phyloP scores from a whole-genome alignment of 2,329 filamentous ascomycete genomes.

The Ceratocystiopsis sp. region DNA sequence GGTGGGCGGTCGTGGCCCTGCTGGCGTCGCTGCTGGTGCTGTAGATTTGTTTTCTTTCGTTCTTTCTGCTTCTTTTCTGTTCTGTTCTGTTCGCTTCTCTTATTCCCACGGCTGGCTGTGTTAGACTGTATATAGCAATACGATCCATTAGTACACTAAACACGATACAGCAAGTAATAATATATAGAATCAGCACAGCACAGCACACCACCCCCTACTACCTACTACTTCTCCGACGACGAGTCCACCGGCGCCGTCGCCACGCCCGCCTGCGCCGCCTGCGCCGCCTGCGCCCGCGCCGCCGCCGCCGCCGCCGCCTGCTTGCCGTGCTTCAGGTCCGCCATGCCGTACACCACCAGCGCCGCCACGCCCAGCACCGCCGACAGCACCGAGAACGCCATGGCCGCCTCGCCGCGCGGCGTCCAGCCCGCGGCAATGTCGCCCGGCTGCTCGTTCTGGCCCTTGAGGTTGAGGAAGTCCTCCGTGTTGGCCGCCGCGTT shows the following conservation, averaged over 20 bases:
- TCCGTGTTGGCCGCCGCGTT: constrained; percentile 15
- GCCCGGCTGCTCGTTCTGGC: constrained; percentile 10
- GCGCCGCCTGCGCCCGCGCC: not conserved
- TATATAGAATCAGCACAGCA: no score
- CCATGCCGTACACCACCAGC: constrained; percentile 50
- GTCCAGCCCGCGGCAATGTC: constrained; percentile 28
- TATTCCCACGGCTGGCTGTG: not conserved
- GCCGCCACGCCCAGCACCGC: constrained; percentile 52
- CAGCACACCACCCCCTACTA: no score
- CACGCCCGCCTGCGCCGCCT: not conserved
- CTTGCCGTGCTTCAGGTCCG: constrained; percentile 10
- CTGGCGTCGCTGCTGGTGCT: no score
- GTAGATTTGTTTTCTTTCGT: not conserved
- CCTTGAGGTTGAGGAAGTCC: constrained; percentile 13
- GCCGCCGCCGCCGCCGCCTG: not conserved
- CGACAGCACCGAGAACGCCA: constrained; percentile 53
- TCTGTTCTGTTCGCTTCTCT: not conserved
- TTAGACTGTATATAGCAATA: not conserved
- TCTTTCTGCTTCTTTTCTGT: not conserved
- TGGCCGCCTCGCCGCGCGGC: constrained; percentile 50
- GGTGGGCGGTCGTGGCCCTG: no score
- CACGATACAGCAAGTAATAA: no score
- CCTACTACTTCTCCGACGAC: no score
- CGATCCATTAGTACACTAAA: not conserved
- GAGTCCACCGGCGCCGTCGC: not conserved